Conservation (phyloP, 208 protist species). For the Lotmaria passim region DNA sequence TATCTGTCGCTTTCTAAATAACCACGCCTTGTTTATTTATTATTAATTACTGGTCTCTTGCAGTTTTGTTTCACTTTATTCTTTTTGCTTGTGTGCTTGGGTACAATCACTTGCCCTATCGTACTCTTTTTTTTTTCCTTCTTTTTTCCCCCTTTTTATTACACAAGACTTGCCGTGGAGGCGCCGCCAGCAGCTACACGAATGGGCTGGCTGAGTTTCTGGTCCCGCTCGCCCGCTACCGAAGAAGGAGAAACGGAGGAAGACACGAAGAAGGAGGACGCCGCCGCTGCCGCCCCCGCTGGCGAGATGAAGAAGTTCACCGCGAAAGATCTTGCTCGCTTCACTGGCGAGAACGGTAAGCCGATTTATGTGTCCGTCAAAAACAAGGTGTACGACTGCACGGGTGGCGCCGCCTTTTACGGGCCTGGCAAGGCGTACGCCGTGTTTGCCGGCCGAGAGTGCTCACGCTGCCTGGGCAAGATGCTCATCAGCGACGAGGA, state of each 20-base stretch:
- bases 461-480: conserved; percentile 81
- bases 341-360: conserved; percentile 42
- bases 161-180: not conserved
- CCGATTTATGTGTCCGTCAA: conserved; percentile 84
- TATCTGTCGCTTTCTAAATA: too few species aligned
- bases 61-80: not conserved
- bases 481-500: conserved; percentile 82
- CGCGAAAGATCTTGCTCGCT: conserved; percentile 48
- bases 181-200: not conserved
- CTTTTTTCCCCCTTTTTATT: not conserved
- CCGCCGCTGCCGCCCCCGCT: not conserved
- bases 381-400: conserved; percentile 83
- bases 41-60: too few species aligned
- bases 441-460: conserved; percentile 84
- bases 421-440: conserved; percentile 73
- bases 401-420: conserved; percentile 68
- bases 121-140: conserved; percentile 9
- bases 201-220: conserved; percentile 31
- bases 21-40: too few species aligned
- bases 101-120: not conserved
- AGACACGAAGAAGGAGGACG: not conserved
- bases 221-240: not conserved
- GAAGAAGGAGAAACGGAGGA: not conserved
- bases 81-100: not conserved
- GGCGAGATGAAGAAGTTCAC: conserved; percentile 45